Conservation (phyloP, 331 rosid species). For the Stylosanthes scabra region DNA sequence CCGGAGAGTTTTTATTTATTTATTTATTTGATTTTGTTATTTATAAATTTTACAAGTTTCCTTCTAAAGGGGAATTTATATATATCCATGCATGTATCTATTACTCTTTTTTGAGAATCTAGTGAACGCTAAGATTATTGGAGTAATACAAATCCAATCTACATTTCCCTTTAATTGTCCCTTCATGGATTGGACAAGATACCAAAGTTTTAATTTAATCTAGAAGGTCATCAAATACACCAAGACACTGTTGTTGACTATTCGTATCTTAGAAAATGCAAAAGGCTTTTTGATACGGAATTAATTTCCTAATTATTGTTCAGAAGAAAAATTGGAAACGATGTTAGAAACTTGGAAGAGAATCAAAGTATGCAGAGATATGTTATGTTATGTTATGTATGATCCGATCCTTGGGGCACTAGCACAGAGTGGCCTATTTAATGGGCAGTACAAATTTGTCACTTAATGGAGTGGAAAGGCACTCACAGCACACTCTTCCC, state of each 20-base stretch:
- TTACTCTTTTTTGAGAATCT: neutral
- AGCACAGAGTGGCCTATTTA: too few relatives aligned
- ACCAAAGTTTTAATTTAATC: neutral
- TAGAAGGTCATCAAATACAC: neutral
- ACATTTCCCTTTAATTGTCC: neutral
- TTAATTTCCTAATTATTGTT: too few relatives aligned
- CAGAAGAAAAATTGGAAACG: too few relatives aligned
- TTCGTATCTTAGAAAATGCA: neutral
- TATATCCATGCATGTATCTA: neutral
- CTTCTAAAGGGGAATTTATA: slow-evolving; percentile 19
- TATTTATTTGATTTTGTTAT: slow-evolving; percentile 23
- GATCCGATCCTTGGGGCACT: neutral
- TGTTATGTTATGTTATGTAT: neutral
- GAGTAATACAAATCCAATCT: slow-evolving; percentile 11
- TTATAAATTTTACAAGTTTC: neutral
- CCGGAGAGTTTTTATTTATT: neutral
- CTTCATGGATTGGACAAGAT: neutral
- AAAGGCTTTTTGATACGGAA: neutral
- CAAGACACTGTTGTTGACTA: neutral
- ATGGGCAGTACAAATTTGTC: too few relatives aligned
- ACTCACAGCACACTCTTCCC: too few relatives aligned
- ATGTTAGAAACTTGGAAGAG: too few relatives aligned
- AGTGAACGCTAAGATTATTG: slow-evolving; percentile 22
- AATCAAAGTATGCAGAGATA: neutral
- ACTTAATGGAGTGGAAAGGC: too few relatives aligned